Evolutionary conservation across 2,329 filamentous ascomycete genomes (phyloP), one percentile per base, ranked within the genome.

Genomic region (Penicillium oxalicum): DNA sequence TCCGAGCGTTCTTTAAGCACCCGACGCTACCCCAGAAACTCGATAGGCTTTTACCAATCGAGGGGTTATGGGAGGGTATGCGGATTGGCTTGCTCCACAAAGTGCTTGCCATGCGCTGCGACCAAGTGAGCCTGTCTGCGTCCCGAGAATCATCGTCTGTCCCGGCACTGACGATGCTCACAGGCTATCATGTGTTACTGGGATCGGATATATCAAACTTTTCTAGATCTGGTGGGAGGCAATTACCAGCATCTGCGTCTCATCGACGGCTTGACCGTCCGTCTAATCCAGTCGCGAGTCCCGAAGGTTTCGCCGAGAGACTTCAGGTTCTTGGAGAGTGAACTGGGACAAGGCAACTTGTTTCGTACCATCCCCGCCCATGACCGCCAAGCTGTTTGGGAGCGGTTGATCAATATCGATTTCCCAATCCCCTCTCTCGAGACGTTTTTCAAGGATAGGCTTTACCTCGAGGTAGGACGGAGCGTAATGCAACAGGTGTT

Each of bases 391-490:
- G 26, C 40, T 11, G 36, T 27, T 8, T 48, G 44, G 54, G 33
- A 46, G 9, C 34, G 46, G 12, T 35, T 56, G 12, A 37, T 39
- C 27, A 5, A 33, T 33, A 51, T 56, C 34, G 46, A 53, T 28
- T 48, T 47, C 39, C 53, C 41, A 26, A 52, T 56, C 28, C 51
- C 42, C 9, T 50, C 47, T 3, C 35, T 53, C 6, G 42, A 45
- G 26, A 56, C 51, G 3, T 56, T 56, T 42, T 56, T 56, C 33
- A 51, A 49, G 38, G 53, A 56, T 41, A 28, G 44, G 25, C 28
- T 46, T 18, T 53, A 53, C 32, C 44, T 56, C 26, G 43, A 51
- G 36, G 53, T 51, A 4, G 47, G 36, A 12, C 28, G 44, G 11
- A 34, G 26, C 36, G 47, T 49, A 1, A 53, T 56, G 39, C 43